Evolutionary conservation across 345 rosid species (phyloP).

Genomic region (Eucalyptus pumila): DNA sequence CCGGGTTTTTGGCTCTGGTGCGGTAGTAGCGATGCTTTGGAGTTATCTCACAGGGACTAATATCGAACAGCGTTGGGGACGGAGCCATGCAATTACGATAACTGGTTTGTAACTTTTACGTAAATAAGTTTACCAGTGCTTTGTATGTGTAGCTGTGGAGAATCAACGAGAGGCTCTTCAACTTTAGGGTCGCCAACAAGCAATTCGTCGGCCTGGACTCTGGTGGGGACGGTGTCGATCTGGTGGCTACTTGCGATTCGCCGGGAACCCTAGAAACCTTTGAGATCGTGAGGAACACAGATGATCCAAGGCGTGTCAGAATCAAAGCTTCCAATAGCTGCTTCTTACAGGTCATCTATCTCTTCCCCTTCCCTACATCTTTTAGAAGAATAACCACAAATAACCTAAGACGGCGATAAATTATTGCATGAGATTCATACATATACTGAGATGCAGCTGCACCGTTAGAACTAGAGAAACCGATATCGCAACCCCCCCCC

Average conservation of each 20-base stretch:
- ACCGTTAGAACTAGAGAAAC: background rate
- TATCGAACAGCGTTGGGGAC: background rate
- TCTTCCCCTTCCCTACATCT: background rate
- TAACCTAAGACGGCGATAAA: background rate
- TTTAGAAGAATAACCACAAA: background rate
- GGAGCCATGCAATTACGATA: background rate
- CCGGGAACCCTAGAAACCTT: constrained; percentile 17
- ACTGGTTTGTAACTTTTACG: background rate
- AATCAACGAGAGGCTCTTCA: constrained; percentile 20
- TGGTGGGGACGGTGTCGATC: constrained; percentile 6
- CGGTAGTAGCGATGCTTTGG: background rate
- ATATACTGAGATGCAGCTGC: background rate
- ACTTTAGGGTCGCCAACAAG: constrained; percentile 31
- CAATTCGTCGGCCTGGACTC: constrained; percentile 33
- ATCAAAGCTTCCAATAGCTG: constrained; percentile 39
- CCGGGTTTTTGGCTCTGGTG: background rate
- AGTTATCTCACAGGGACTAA: background rate
- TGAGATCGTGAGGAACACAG: constrained; percentile 22
- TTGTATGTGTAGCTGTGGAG: constrained; percentile 34
- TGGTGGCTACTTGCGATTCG: constrained; percentile 13
- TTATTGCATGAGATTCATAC: background rate
- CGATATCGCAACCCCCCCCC: accelerated
- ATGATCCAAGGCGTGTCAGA: constrained; percentile 18
- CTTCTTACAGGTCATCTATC: constrained; percentile 29
- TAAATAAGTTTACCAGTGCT: background rate